These are phyloP conservation scores for Biscutella auriculata DNA, from an alignment of 441 rosid species.

Conservation along the genomic window DNA sequence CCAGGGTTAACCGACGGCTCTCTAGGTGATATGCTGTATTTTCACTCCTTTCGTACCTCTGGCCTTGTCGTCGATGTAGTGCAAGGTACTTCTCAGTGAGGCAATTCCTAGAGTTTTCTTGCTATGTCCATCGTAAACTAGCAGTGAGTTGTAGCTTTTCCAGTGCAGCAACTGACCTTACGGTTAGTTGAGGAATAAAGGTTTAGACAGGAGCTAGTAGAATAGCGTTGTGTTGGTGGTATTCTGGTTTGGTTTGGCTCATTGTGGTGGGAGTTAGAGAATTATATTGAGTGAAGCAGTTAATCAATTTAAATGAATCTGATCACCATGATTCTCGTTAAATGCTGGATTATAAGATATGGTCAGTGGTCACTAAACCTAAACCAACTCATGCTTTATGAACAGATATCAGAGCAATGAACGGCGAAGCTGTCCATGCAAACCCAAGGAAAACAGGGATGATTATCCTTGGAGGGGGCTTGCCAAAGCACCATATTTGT, in stretches of 20 bases:
- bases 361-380: background rate
- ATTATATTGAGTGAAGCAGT: background rate
- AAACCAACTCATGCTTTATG: background rate
- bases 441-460: slow-evolving; percentile 70
- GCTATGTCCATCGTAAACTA: background rate
- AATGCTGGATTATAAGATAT: background rate
- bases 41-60: slow-evolving; percentile 62
- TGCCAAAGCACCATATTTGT: slow-evolving; percentile 92
- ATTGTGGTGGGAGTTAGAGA: background rate
- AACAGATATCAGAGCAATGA: slow-evolving; percentile 77
- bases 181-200: background rate
- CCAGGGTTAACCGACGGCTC: slow-evolving; percentile 94
- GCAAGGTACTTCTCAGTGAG: slow-evolving; percentile 39
- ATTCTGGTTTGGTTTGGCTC: background rate
- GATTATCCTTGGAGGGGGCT: slow-evolving; percentile 83
- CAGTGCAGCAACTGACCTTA: background rate
- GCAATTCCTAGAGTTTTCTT: background rate
- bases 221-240: background rate
- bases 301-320: background rate
- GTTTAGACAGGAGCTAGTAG: background rate
- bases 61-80: slow-evolving; percentile 52
- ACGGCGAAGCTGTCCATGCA: slow-evolving; percentile 74
- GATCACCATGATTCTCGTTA: background rate
- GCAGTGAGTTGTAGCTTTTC: background rate
- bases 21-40: slow-evolving; percentile 84